A percentile compares a stretch with the other conserved stretches of the same genome.
Evolutionary conservation across 345 rosid genomes (phyloP).

Genomic region (Syzygium jambos): DNA sequence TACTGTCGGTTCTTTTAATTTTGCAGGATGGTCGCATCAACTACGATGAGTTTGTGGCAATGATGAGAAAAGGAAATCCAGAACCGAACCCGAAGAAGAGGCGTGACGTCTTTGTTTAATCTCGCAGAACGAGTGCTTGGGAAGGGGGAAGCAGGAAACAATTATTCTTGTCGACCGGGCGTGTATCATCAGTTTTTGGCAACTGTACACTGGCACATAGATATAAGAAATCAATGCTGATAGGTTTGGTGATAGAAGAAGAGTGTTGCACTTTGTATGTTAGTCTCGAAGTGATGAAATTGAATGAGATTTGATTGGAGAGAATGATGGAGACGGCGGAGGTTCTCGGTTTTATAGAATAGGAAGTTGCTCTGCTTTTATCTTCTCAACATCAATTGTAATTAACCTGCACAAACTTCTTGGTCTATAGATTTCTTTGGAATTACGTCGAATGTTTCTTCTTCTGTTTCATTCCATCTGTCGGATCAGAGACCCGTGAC

Average conservation of each 20-base stretch:
- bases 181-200: not conserved
- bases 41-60: slow-evolving; percentile 92
- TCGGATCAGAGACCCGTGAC: not conserved
- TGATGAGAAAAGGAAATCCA: slow-evolving; percentile 96
- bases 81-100: slow-evolving; percentile 82
- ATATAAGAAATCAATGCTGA: not conserved
- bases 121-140: not conserved
- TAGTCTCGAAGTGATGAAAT: not conserved
- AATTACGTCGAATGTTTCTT: not conserved
- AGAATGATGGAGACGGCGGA: not conserved
- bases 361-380: not conserved
- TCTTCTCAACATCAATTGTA: not conserved
- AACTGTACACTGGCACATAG: not conserved
- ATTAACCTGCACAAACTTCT: not conserved
- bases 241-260: not conserved
- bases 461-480: not conserved
- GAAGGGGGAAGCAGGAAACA: not conserved
- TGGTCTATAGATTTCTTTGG: not conserved
- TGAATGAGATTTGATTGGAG: not conserved
- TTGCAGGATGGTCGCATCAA: slow-evolving; percentile 83
- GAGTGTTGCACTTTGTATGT: not conserved
- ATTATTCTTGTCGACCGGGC: not conserved
- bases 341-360: not conserved
- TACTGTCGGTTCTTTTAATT: not conserved
- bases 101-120: slow-evolving; percentile 48